Evolutionary conservation across 257 asterid genomes (phyloP).

Genomic region (Echites panduratus): DNA sequence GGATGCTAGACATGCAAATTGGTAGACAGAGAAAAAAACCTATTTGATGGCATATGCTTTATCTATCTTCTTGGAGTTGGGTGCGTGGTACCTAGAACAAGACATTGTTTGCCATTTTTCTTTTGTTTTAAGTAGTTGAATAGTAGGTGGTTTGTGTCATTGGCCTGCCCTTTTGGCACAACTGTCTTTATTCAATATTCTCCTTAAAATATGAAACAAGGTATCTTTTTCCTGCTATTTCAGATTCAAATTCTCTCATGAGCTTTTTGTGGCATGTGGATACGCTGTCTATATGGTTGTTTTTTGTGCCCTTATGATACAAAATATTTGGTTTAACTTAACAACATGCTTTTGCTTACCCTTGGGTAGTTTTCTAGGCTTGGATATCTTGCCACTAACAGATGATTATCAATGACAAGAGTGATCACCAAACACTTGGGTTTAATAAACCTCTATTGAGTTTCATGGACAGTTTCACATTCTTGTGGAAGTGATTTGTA

Average conservation of each 20-base stretch:
- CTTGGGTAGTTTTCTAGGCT: neutral
- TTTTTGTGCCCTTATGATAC: neutral
- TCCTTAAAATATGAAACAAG: neutral
- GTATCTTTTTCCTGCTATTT: no score
- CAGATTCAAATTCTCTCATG: neutral
- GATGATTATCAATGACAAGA: neutral
- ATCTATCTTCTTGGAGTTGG: neutral
- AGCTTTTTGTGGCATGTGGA: neutral
- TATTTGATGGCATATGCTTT: neutral
- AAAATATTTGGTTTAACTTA: neutral
- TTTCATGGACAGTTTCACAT: neutral
- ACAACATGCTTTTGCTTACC: no score
- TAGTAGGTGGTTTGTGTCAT: neutral
- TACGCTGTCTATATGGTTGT: neutral
- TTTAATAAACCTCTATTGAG: neutral
- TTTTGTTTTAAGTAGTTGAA: neutral
- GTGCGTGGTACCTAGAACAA: neutral
- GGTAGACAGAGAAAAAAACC: neutral
- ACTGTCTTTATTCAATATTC: neutral
- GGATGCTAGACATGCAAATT: constrained; percentile 1
- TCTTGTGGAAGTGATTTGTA: neutral
- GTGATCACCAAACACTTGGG: neutral
- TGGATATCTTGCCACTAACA: neutral
- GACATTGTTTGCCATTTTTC: neutral
- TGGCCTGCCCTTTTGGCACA: neutral